These are phyloP conservation scores for Nannochloris sp. DNA, from an alignment of 139 green algal genomes.

Conservation along the genomic window DNA sequence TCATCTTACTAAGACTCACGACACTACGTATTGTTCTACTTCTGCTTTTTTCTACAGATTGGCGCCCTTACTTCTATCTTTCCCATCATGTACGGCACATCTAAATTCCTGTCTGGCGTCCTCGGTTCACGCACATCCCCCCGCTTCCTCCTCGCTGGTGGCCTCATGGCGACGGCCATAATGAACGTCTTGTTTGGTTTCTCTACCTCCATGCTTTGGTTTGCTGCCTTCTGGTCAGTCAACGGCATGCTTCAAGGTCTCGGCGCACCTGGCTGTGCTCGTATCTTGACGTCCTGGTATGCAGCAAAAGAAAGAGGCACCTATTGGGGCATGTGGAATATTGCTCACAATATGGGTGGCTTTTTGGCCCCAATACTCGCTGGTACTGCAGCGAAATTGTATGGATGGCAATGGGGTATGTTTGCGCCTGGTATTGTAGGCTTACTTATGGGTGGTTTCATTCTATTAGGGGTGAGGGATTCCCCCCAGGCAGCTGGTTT, in stretches of 20 bases:
- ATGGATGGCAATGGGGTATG: slow-evolving; percentile 72
- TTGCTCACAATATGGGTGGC: slow-evolving; percentile 92
- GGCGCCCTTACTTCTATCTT: slow-evolving; percentile 91
- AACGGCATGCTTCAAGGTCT: slow-evolving; percentile 91
- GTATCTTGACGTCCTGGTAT: slow-evolving; percentile 96
- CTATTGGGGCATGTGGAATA: slow-evolving; percentile 93
- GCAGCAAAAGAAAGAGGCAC: slow-evolving; percentile 65
- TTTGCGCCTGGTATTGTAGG: slow-evolving; percentile 84
- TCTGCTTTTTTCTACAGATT: slow-evolving; percentile 37
- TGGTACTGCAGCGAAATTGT: slow-evolving; percentile 69
- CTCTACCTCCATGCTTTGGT: slow-evolving; percentile 68
- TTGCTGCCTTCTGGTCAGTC: slow-evolving; percentile 79
- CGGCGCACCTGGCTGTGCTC: slow-evolving; percentile 85
- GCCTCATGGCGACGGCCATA: slow-evolving; percentile 75
- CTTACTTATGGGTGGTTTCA: slow-evolving; percentile 60
- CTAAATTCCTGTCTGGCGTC: slow-evolving; percentile 89
- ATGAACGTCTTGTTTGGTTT: slow-evolving; percentile 90
- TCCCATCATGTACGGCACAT: slow-evolving; percentile 76
- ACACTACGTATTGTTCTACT: neutral
- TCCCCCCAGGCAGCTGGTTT: slow-evolving; percentile 70
- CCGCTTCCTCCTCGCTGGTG: slow-evolving; percentile 71
- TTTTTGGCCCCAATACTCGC: slow-evolving; percentile 88
- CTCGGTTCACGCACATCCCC: slow-evolving; percentile 76
- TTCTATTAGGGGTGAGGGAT: slow-evolving; percentile 74
- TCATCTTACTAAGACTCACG: neutral